Evolutionary conservation across 169 alveolate genomes (phyloP).

Genomic region (Plasmodium sp.): DNA sequence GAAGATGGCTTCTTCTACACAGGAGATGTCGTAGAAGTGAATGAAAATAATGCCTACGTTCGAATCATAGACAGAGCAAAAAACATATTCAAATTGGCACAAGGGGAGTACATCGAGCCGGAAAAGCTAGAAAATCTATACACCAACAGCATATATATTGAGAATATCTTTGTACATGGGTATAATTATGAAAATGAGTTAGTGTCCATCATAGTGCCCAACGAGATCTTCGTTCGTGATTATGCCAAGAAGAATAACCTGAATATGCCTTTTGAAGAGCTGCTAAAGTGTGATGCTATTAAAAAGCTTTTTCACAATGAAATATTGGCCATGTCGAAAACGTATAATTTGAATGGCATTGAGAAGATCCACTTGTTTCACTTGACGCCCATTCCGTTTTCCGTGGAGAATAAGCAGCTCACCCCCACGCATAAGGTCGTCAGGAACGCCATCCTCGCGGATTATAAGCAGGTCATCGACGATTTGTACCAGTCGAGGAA

Average conservation of each 20-base stretch:
- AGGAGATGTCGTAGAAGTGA: slow-evolving; percentile 93
- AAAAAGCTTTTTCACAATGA: slow-evolving; percentile 62
- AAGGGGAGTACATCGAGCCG: slow-evolving; percentile 98
- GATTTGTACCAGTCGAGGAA: slow-evolving; percentile 76
- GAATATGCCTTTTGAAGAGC: slow-evolving; percentile 57
- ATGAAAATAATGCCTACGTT: slow-evolving; percentile 86
- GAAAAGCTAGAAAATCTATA: slow-evolving; percentile 92
- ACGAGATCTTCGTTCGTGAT: not conserved
- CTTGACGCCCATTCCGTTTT: slow-evolving; percentile 88
- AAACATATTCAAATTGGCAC: slow-evolving; percentile 94
- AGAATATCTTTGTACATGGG: slow-evolving; percentile 84
- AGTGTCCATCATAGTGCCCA: slow-evolving; percentile 76
- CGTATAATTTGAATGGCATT: slow-evolving; percentile 78
- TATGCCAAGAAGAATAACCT: slow-evolving; percentile 75
- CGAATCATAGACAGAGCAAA: slow-evolving; percentile 95
- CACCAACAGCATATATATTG: slow-evolving; percentile 76
- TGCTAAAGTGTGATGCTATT: slow-evolving; percentile 76
- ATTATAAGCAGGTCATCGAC: slow-evolving; percentile 77
- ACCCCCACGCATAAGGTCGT: slow-evolving; percentile 96
- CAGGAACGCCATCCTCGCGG: slow-evolving; percentile 83
- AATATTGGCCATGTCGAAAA: slow-evolving; percentile 75
- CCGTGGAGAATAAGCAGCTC: slow-evolving; percentile 89
- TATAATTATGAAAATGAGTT: slow-evolving; percentile 74
- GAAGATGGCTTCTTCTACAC: slow-evolving; percentile 94
- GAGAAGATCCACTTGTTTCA: slow-evolving; percentile 87